These are phyloP conservation scores for Hansenula lynferdii DNA, from an alignment of 1,139 yeast species.

Conservation along the genomic window DNA sequence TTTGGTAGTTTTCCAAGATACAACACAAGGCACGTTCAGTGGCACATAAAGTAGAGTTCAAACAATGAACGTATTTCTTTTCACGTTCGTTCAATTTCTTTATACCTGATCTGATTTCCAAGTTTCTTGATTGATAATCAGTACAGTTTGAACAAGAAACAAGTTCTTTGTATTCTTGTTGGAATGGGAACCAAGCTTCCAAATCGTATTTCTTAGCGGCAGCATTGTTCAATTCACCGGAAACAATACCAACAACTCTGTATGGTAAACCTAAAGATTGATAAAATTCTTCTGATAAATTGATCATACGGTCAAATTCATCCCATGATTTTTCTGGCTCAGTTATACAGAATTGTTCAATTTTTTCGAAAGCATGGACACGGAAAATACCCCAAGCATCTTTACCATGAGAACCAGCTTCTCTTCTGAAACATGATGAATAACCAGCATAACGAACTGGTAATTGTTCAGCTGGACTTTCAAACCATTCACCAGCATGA, in stretches of 20 bases:
- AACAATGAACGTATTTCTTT: constrained; percentile 97
- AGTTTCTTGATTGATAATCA: constrained; percentile 96
- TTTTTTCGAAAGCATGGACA: constrained; percentile 97
- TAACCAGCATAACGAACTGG: constrained; percentile 97
- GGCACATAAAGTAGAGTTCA: constrained; percentile 96
- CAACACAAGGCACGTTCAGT: constrained; percentile 98
- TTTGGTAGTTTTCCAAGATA: constrained; percentile 95
- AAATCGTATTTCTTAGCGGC: constrained; percentile 98
- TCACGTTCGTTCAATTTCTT: constrained; percentile 94
- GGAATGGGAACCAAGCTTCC: constrained; percentile 99
- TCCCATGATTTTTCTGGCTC: constrained; percentile 99
- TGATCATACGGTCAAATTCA: constrained; percentile 95
- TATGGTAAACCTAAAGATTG: constrained; percentile 89
- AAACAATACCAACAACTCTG: constrained; percentile 96
- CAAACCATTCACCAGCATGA: constrained; percentile 98
- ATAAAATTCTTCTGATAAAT: constrained; percentile 87
- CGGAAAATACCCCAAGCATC: constrained; percentile 99
- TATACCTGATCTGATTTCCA: constrained; percentile 98
- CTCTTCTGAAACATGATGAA: constrained; percentile 98
- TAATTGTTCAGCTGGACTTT: constrained; percentile 92
- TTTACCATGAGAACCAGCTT: constrained; percentile 99
- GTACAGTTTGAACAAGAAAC: constrained; percentile 99
- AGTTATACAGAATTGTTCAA: constrained; percentile 92
- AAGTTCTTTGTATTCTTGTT: constrained; percentile 95
- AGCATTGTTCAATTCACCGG: constrained; percentile 98